These are phyloP conservation scores for Sclerotinia minor DNA, from an alignment of 2,329 filamentous ascomycete species.

Conservation along the genomic window DNA sequence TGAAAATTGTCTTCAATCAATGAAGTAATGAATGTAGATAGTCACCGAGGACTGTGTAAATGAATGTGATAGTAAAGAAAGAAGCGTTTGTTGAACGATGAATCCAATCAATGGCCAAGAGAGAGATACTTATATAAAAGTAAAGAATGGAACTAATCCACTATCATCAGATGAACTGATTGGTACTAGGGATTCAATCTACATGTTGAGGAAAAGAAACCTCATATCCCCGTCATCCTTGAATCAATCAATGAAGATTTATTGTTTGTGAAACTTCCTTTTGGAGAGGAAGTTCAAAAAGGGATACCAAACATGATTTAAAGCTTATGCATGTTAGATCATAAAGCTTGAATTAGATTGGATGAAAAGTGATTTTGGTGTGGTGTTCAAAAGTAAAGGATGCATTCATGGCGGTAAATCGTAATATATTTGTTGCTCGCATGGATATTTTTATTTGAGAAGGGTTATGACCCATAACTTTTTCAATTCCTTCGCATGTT, in stretches of 20 bases:
- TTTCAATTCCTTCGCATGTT: neutral
- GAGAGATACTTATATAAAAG: conserved; percentile 21
- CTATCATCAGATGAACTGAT: conserved; percentile 12
- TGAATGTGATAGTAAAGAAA: conserved; percentile 25
- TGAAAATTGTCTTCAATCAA: conserved; percentile 20
- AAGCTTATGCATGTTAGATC: conserved; percentile 4
- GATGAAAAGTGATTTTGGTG: neutral
- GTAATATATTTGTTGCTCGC: conserved; percentile 23
- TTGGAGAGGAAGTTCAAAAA: neutral
- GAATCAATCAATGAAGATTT: neutral
- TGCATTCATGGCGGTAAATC: conserved; percentile 19
- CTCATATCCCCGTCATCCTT: neutral
- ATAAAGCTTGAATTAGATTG: conserved; percentile 3
- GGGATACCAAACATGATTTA: neutral
- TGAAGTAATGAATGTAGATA: conserved; percentile 23
- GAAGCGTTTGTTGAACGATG: conserved; percentile 20
- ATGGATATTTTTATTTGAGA: conserved; percentile 8
- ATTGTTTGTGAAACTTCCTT: neutral
- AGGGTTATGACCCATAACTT: conserved; percentile 13
- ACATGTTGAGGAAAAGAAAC: neutral
- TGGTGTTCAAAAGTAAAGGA: neutral
- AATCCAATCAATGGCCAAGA: neutral
- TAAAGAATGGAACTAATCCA: neutral
- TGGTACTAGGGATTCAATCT: neutral
- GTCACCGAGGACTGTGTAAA: conserved; percentile 23